phyloP scores from a whole-genome alignment of 2,329 filamentous ascomycete species.

The Apiospora pterosperma region DNA sequence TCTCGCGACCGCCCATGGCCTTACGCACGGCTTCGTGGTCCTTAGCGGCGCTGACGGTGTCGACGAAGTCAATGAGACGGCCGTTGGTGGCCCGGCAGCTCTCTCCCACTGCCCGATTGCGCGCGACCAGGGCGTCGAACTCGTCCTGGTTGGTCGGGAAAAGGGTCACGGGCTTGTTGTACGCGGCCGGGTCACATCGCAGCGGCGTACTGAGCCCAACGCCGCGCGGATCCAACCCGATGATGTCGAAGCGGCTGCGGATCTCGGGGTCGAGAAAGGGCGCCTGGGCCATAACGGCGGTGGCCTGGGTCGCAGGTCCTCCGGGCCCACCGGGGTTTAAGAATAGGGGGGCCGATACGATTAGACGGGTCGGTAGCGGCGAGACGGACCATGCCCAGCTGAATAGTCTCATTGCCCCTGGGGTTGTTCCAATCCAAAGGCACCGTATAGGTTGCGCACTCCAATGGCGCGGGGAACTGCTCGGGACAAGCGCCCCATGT shows the following conservation, averaged over 20 bases:
- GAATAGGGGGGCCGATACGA: constrained; percentile 34
- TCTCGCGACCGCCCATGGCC: constrained; percentile 22
- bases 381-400: constrained; percentile 22
- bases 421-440: constrained; percentile 23
- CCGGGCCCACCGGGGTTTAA: constrained; percentile 40
- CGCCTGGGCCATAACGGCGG: too few species aligned
- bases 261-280: too few species aligned
- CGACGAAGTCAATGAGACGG: constrained; percentile 35
- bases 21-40: constrained; percentile 29
- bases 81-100: constrained; percentile 35
- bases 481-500: too few species aligned
- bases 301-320: constrained; percentile 33
- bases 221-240: too few species aligned
- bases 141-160: too few species aligned
- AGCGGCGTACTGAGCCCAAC: too few species aligned
- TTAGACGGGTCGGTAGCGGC: constrained; percentile 19
- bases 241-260: too few species aligned
- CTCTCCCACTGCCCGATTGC: too few species aligned
- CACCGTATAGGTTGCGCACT: constrained; percentile 22
- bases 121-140: too few species aligned
- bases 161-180: too few species aligned
- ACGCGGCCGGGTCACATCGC: too few species aligned
- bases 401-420: constrained; percentile 17
- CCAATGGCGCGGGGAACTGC: background rate
- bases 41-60: constrained; percentile 31